A percentile compares a stretch with the other conserved stretches of the same genome.
Evolutionary conservation across 1,284 basidiomycete species (phyloP).

Genomic region (Schizophyllum amplum): DNA sequence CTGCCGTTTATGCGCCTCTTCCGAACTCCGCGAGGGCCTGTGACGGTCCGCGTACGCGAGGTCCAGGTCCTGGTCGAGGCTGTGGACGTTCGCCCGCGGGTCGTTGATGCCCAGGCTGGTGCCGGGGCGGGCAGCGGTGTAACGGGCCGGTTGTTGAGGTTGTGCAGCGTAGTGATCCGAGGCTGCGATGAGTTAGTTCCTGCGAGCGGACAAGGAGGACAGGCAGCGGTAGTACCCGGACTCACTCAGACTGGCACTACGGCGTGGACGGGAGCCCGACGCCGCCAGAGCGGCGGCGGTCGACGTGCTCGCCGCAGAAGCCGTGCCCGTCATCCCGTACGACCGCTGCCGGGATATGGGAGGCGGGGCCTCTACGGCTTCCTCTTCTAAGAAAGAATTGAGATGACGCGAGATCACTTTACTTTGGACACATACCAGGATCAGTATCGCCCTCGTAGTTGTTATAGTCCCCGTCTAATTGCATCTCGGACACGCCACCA

Average conservation of each 20-base stretch:
- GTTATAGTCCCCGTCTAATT: background rate
- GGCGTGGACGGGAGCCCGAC: background rate
- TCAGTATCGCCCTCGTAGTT: background rate
- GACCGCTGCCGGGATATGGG: background rate
- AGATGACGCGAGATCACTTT: background rate
- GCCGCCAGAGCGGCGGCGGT: background rate
- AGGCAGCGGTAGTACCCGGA: background rate
- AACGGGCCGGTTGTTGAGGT: background rate
- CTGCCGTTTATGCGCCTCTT: constrained; percentile 30
- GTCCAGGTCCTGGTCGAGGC: constrained; percentile 3
- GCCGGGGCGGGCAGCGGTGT: background rate
- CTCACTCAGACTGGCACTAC: background rate
- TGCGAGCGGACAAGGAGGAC: background rate
- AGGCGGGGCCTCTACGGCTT: background rate
- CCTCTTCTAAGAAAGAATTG: background rate
- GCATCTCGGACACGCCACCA: background rate
- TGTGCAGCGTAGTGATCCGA: background rate
- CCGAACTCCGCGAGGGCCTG: constrained; percentile 17
- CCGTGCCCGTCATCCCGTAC: background rate
- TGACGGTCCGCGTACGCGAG: constrained; percentile 5
- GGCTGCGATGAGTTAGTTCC: background rate
- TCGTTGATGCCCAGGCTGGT: background rate
- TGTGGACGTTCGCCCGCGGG: background rate
- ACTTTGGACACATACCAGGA: background rate
- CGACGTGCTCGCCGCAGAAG: background rate